Conservation (phyloP, 2,329 filamentous ascomycete species). For the Tolypocladium ovalisporum region DNA sequence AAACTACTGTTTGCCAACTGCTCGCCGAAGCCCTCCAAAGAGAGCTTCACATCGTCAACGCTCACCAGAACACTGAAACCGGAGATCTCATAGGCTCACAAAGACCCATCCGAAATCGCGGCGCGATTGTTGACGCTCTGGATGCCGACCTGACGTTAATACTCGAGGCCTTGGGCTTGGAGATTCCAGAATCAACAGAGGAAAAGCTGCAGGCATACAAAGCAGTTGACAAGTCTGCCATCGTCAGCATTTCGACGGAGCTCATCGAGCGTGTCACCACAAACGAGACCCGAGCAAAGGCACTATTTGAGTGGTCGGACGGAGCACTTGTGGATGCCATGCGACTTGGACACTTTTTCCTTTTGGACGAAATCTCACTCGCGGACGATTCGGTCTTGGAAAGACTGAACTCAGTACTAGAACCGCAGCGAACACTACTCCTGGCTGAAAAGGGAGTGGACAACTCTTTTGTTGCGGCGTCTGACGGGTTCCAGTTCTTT, state of each 20-base stretch:
- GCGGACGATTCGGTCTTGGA: constrained; percentile 97
- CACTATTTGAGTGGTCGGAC: constrained; percentile 93
- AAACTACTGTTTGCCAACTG: constrained; percentile 92
- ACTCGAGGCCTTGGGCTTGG: constrained; percentile 28
- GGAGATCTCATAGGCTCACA: constrained; percentile 96
- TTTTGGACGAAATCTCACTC: constrained; percentile 94
- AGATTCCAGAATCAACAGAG: constrained; percentile 34
- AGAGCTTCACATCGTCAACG: constrained; percentile 81
- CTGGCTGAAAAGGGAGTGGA: constrained; percentile 88
- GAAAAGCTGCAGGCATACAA: constrained; percentile 48
- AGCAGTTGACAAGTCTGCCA: constrained; percentile 32
- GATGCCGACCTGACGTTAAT: constrained; percentile 45
- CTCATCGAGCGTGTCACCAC: constrained; percentile 34
- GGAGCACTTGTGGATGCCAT: constrained; percentile 90
- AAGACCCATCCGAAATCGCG: constrained; percentile 77
- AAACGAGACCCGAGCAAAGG: constrained; percentile 56
- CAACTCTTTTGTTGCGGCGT: constrained; percentile 67
- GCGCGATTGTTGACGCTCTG: constrained; percentile 57
- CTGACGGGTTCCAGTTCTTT: constrained; percentile 82
- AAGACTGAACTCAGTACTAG: constrained; percentile 89
- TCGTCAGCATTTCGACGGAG: constrained; percentile 35
- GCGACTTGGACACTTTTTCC: constrained; percentile 79
- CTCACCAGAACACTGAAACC: constrained; percentile 96
- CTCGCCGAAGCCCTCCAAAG: constrained; percentile 71
- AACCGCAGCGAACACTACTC: constrained; percentile 74